Percentiles rank a stretch among this genome's conserved stretches.
phyloP scores from a whole-genome alignment of 441 rosid genomes.

The Arabidopsis hybrid region DNA sequence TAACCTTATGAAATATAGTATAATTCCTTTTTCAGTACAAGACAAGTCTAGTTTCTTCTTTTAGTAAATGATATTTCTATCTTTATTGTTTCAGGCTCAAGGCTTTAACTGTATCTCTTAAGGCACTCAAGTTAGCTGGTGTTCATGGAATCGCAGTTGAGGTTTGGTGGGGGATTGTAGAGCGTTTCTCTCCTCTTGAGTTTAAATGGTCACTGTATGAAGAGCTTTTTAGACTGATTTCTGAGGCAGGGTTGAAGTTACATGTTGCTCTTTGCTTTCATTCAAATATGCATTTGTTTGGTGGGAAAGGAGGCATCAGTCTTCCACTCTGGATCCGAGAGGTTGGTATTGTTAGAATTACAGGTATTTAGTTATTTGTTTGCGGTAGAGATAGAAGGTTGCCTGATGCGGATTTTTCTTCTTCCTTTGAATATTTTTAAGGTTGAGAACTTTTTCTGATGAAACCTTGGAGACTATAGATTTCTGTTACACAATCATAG shows the following conservation, averaged over 20 bases:
- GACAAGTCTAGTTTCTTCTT: constrained; percentile 10
- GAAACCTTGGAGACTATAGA: too few species aligned
- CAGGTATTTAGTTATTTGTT: constrained; percentile 36
- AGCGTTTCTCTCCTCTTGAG: constrained; percentile 61
- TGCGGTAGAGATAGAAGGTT: not conserved
- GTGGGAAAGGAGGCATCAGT: constrained; percentile 58
- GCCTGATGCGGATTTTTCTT: too few species aligned
- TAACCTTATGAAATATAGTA: constrained; percentile 34
- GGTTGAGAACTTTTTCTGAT: too few species aligned
- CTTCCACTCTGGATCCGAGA: constrained; percentile 71
- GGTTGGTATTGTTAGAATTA: constrained; percentile 49
- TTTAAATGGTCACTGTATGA: constrained; percentile 70
- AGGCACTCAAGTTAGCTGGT: constrained; percentile 76
- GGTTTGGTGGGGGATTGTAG: constrained; percentile 81
- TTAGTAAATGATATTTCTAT: not conserved
- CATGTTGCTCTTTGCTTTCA: constrained; percentile 72
- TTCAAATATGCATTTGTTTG: constrained; percentile 54
- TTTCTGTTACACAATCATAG: too few species aligned
- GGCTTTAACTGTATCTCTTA: constrained; percentile 66
- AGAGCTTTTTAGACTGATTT: constrained; percentile 59
- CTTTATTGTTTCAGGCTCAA: constrained; percentile 57
- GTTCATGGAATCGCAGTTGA: constrained; percentile 74
- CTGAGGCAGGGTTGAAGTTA: constrained; percentile 64
- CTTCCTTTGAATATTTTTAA: too few species aligned
- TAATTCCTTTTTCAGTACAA: constrained; percentile 9